phyloP scores from a whole-genome alignment of 768 basidiomycete species.

The Leccinum longicurvipes region DNA sequence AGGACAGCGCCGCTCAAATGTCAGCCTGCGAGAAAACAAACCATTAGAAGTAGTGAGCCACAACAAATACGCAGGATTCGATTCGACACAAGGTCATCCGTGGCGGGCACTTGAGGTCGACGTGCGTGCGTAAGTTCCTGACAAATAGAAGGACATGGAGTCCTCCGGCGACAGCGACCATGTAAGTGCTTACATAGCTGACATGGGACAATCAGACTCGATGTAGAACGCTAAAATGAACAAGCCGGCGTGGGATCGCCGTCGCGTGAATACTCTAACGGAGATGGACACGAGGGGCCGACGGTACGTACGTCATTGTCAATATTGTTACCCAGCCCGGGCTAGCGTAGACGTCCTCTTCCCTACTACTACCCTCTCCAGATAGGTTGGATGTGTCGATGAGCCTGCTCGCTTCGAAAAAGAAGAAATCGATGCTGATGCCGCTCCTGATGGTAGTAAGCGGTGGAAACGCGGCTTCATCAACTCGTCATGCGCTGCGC shows the following conservation, averaged over 20 bases:
- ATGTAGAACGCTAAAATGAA: background rate
- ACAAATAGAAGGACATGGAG: too few species aligned
- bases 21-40: background rate
- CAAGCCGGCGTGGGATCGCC: background rate
- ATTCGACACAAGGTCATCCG: background rate
- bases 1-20: background rate
- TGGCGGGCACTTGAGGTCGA: background rate
- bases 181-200: too few species aligned
- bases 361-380: background rate
- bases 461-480: background rate
- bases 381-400: background rate
- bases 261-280: background rate
- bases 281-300: background rate
- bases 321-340: background rate
- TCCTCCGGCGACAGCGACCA: too few species aligned
- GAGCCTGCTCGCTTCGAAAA: background rate
- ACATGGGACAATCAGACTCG: background rate
- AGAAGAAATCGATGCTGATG: background rate
- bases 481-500: background rate
- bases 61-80: background rate
- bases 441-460: background rate
- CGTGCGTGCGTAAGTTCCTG: too few species aligned
- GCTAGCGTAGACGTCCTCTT: background rate
- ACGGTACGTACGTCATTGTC: background rate
- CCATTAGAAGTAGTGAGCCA: background rate